Conservation (phyloP, 208 protist genomes). For the Lotmaria passim region DNA sequence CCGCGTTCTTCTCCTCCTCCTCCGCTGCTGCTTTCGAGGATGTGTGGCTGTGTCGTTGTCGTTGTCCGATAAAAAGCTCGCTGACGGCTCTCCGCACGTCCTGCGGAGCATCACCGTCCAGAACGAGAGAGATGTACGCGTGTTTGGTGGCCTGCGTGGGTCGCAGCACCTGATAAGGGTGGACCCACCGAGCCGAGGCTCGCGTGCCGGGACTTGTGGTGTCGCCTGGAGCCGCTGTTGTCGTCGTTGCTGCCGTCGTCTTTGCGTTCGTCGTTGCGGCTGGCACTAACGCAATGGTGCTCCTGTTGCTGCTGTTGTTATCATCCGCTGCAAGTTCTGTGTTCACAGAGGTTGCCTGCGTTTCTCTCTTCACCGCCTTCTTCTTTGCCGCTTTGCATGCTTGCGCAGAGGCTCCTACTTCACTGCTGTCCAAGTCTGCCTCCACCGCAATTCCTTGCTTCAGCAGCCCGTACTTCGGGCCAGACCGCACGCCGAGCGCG, state of each 20-base stretch:
- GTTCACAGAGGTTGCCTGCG: too few species aligned
- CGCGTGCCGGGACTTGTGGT: neutral
- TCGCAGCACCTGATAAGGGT: constrained; percentile 64
- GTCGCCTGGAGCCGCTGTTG: neutral
- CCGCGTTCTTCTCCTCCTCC: neutral
- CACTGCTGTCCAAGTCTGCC: constrained; percentile 23
- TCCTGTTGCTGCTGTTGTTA: neutral
- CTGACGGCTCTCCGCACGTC: constrained; percentile 56
- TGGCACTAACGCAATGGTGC: neutral
- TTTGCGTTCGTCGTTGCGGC: neutral
- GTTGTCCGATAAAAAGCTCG: constrained; percentile 36
- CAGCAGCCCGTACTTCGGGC: constrained; percentile 72
- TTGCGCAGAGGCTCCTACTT: too few species aligned
- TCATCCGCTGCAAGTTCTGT: too few species aligned
- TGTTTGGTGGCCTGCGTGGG: constrained; percentile 54
- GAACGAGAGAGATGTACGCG: constrained; percentile 74
- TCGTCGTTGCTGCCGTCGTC: neutral
- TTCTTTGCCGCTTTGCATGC: neutral
- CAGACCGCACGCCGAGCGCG: constrained; percentile 60
- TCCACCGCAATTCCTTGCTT: constrained; percentile 65
- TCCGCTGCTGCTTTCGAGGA: too few species aligned
- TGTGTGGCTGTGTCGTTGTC: neutral
- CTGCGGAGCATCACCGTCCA: constrained; percentile 57
- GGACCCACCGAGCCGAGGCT: constrained; percentile 28
- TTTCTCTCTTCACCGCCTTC: neutral